Percentiles rank a stretch among this genome's conserved stretches.
Conservation (phyloP, 179 eudicot species). For the Sideroxylon spinosum region DNA sequence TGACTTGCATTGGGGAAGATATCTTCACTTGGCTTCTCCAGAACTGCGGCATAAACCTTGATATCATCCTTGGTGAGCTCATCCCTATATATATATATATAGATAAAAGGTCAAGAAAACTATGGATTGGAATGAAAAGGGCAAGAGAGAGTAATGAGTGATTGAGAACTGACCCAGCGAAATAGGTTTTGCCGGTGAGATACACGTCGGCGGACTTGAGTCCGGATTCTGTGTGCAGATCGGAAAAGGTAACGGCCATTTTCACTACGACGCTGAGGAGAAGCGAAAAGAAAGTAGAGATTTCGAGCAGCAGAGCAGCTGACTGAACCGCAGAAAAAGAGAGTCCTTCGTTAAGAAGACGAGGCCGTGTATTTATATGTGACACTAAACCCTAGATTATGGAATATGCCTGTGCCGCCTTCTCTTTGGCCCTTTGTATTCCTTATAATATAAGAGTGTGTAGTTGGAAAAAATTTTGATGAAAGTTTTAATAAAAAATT, state of each 20-base stretch:
- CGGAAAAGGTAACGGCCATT: slow-evolving; percentile 78
- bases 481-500: too few relatives aligned
- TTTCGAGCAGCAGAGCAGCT: too few relatives aligned
- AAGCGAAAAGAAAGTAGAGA: not conserved
- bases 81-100: slow-evolving; percentile 30
- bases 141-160: too few relatives aligned
- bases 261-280: not conserved
- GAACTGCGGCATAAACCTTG: slow-evolving; percentile 72
- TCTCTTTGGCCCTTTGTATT: too few relatives aligned
- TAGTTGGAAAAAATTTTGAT: too few relatives aligned
- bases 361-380: too few relatives aligned
- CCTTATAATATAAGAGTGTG: too few relatives aligned
- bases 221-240: slow-evolving; percentile 85
- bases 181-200: slow-evolving; percentile 62
- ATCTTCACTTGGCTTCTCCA: slow-evolving; percentile 47
- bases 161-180: slow-evolving; percentile 50
- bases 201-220: slow-evolving; percentile 63
- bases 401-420: too few relatives aligned
- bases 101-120: not conserved
- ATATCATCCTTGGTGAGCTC: slow-evolving; percentile 72
- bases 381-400: too few relatives aligned
- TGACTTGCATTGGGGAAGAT: slow-evolving; percentile 62
- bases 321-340: too few relatives aligned
- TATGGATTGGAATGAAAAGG: too few relatives aligned
- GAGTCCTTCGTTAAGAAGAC: too few relatives aligned